phyloP scores from a whole-genome alignment of 805 yeast genomes.

The Candida sphagnicola region DNA sequence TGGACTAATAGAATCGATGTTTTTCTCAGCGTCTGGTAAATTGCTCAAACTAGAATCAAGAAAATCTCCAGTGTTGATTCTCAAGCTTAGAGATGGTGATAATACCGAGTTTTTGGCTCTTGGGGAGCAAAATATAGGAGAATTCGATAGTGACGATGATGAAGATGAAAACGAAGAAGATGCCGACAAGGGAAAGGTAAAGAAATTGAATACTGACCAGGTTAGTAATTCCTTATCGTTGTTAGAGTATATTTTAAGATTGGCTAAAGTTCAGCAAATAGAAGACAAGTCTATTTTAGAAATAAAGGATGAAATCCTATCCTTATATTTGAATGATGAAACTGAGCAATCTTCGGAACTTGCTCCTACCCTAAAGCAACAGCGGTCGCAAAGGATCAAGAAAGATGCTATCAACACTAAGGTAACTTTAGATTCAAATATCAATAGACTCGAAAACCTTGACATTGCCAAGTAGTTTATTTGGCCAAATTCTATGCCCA shows the following conservation, averaged over 20 bases:
- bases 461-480: conserved; percentile 5
- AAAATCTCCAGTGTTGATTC: conserved; percentile 60
- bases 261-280: conserved; percentile 55
- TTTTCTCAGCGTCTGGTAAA: conserved; percentile 68
- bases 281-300: conserved; percentile 52
- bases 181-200: conserved; percentile 16
- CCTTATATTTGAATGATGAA: conserved; percentile 60
- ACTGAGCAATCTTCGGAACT: conserved; percentile 13
- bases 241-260: conserved; percentile 59
- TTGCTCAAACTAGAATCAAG: conserved; percentile 59
- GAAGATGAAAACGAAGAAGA: conserved; percentile 20
- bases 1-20: conserved; percentile 45
- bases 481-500: background rate
- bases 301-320: conserved; percentile 63
- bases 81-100: conserved; percentile 37
- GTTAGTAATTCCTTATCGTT: conserved; percentile 45
- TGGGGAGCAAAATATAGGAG: conserved; percentile 31
- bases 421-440: conserved; percentile 28
- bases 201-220: conserved; percentile 7
- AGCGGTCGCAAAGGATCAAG: conserved; percentile 8
- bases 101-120: conserved; percentile 49
- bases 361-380: conserved; percentile 16
- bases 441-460: conserved; percentile 27
- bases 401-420: conserved; percentile 13
- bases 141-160: conserved; percentile 23